Conservation (phyloP, 768 basidiomycete species). For the Xanthoconium purpureum region DNA sequence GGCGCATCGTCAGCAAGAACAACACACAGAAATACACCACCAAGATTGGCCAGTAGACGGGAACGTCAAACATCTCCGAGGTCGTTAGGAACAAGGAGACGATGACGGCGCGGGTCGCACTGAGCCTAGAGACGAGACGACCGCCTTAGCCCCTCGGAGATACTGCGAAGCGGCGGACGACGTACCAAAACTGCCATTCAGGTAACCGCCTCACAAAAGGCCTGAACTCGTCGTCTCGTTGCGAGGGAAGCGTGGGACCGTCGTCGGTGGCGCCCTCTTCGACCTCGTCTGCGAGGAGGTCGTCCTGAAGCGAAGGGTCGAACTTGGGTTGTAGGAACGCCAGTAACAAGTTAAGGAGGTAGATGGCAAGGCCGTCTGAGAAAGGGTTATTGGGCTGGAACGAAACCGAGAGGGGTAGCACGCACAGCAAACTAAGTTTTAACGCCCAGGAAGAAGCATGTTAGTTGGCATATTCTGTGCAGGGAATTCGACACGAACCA, state of each 20-base stretch:
- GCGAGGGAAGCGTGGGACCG: conserved; percentile 55
- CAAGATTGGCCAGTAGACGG: conserved; percentile 99
- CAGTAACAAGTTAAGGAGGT: conserved; percentile 91
- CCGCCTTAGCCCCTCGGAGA: background rate
- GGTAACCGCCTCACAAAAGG: conserved; percentile 95
- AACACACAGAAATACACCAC: conserved; percentile 95
- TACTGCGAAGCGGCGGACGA: background rate
- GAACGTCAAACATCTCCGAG: conserved; percentile 87
- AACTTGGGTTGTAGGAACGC: conserved; percentile 98
- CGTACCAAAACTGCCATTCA: conserved; percentile 94
- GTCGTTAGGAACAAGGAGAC: conserved; percentile 78
- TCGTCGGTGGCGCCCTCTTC: conserved; percentile 82
- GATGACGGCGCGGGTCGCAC: conserved; percentile 84
- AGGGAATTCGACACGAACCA: conserved; percentile 48
- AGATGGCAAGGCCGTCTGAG: conserved; percentile 87
- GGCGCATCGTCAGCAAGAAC: conserved; percentile 91
- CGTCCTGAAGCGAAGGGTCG: conserved; percentile 93
- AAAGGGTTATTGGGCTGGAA: background rate
- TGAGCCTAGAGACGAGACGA: conserved; percentile 60
- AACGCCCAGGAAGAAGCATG: background rate
- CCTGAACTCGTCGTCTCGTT: conserved; percentile 92
- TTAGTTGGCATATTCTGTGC: background rate
- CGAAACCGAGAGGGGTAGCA: conserved; percentile 12
- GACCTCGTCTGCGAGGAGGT: conserved; percentile 90
- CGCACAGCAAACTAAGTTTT: conserved; percentile 63